Evolutionary conservation across 768 basidiomycete species (phyloP), one percentile per base, ranked within the genome.

Genomic region (Lactarius quietus): DNA sequence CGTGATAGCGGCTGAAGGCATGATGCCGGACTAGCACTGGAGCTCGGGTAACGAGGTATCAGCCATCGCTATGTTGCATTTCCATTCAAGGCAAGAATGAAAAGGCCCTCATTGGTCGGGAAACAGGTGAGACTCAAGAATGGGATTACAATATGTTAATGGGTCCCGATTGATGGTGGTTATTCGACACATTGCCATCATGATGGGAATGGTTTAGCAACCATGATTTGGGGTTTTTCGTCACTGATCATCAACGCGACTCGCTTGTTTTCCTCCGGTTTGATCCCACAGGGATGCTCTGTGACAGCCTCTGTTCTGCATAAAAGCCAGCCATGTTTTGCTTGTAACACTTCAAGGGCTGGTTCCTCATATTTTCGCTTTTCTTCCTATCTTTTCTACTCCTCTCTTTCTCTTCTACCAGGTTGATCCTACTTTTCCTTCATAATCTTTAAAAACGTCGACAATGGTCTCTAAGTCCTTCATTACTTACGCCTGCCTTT

Each of bases 401-500:
- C 23, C 18, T 33, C 26, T 8, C 17, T 15, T 28, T 15, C 17
- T 41, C 8, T n/a, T 26, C 26, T 31, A 1, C 23, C 8, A 14
- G 55, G 55, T 59, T 31, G 59, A 59, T 41, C 59, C 55, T 28
- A 38, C 51, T 14, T 29, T n/a, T 28, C 5, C 28, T 10, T 26
- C 18, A 2, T 8, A 29, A n/a, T n/a, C 28, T n/a, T 14, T 23
- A 12, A 23, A n/a, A n/a, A n/a, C n/a, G n/a, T 48, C 45, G 15
- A 53, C 59, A 20, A 74, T 76, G 72, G 69, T 76, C 64, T 68
- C 69, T 59, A 75, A 73, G 65, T 54, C 64, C 52, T 62, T 75
- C 68, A 69, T 75, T 48, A 67, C 74, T 43, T 67, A 73, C 36
- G 65, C 72, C 41, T 67, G 79, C 64, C 65, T 76, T 57, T 68